Percentiles rank a stretch among this genome's conserved stretches.
phyloP scores from a whole-genome alignment of 768 basidiomycete species.

The Mycena polygramma region DNA sequence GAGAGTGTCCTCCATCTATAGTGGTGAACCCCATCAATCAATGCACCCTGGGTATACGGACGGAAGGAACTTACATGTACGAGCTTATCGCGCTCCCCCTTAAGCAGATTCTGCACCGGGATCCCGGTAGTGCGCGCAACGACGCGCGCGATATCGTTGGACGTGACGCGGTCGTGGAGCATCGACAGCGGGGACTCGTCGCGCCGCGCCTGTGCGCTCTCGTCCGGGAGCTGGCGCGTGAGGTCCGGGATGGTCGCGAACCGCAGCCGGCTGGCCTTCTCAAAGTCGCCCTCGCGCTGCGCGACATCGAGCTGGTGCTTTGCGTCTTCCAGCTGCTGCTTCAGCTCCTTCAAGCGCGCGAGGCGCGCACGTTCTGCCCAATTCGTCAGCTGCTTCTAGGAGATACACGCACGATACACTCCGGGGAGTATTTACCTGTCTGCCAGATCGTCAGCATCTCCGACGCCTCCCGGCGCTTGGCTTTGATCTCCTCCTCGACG shows the following conservation, averaged over 20 bases:
- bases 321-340: constrained; percentile 82
- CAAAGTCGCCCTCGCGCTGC: constrained; percentile 90
- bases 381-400: neutral
- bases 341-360: constrained; percentile 78
- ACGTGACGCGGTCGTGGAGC: constrained; percentile 89
- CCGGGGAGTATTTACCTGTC: constrained; percentile 47
- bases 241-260: constrained; percentile 90
- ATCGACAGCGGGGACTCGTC: constrained; percentile 68
- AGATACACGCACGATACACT: no score
- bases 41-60: neutral
- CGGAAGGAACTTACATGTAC: constrained; percentile 72
- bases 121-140: constrained; percentile 93
- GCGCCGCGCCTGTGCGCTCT: constrained; percentile 46
- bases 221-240: constrained; percentile 74
- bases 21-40: constrained; percentile 10
- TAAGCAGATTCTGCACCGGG: constrained; percentile 88
- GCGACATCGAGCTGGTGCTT: constrained; percentile 90
- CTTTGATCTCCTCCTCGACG: constrained; percentile 73
- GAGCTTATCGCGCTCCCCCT: constrained; percentile 91
- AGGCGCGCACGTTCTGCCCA: constrained; percentile 73
- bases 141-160: constrained; percentile 90
- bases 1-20: constrained; percentile 89
- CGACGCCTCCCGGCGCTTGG: constrained; percentile 74
- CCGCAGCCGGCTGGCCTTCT: constrained; percentile 84
- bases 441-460: constrained; percentile 79